A percentile compares a stretch with the other conserved stretches of the same genome.
These are phyloP conservation scores for Sideroxylon spinosum DNA, from an alignment of 179 eudicot genomes.

Conservation along the genomic window DNA sequence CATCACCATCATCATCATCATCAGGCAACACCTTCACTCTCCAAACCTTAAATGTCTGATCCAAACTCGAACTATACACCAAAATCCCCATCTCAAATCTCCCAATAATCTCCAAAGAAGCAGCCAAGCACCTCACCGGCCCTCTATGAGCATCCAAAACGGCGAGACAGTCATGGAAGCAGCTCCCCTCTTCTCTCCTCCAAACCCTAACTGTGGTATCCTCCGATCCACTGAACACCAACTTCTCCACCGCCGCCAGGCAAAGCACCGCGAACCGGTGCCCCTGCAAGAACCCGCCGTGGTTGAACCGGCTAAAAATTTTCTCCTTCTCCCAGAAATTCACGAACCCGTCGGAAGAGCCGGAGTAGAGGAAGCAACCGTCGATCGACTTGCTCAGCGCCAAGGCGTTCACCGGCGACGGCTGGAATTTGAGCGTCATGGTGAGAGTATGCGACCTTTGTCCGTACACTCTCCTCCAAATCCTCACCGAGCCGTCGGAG, in stretches of 20 bases:
- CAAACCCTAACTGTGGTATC: conserved; percentile 50
- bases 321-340: conserved; percentile 48
- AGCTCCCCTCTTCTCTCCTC: conserved; percentile 36
- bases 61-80: conserved; percentile 48
- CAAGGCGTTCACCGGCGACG: conserved; percentile 44
- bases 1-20: conserved; percentile 13
- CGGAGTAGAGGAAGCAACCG: conserved; percentile 41
- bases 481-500: conserved; percentile 47
- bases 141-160: conserved; percentile 53
- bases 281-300: conserved; percentile 49
- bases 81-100: conserved; percentile 27
- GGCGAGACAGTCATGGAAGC: conserved; percentile 40
- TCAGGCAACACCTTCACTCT: conserved; percentile 32
- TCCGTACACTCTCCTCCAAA: conserved; percentile 51
- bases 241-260: conserved; percentile 31
- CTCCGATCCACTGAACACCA: conserved; percentile 50
- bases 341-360: conserved; percentile 47
- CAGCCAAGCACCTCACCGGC: conserved; percentile 45
- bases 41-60: conserved; percentile 44
- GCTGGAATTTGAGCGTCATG: conserved; percentile 44
- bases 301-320: conserved; percentile 33
- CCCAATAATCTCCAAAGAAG: conserved; percentile 31
- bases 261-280: conserved; percentile 49
- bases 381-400: conserved; percentile 28
- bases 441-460: conserved; percentile 43